Evolutionary conservation across 257 asterid genomes (phyloP).

Genomic region (Verbascum thapsus): DNA sequence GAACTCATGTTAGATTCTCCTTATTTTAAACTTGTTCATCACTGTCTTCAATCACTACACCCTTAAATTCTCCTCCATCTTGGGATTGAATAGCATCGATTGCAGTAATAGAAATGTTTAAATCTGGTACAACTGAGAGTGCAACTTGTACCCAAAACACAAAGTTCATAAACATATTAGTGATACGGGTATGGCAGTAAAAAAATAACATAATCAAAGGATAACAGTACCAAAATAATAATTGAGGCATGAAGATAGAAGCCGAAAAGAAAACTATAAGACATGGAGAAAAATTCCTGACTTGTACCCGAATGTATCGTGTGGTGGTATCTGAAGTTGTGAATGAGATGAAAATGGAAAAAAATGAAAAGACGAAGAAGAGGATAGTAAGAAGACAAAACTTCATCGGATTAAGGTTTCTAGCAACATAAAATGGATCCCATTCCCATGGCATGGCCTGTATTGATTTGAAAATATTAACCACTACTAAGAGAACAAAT

Average conservation of each 20-base stretch:
- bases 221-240: conserved; percentile 34
- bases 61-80: not conserved
- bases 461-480: conserved; percentile 22
- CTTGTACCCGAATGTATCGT: conserved; percentile 22
- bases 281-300: conserved; percentile 26
- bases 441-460: conserved; percentile 35
- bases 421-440: conserved; percentile 29
- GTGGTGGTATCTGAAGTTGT: not conserved
- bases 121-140: conserved; percentile 6
- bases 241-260: conserved; percentile 29
- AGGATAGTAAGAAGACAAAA: conserved; percentile 22
- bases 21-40: too few relatives aligned
- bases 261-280: conserved; percentile 25
- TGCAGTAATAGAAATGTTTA: conserved; percentile 12
- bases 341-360: conserved; percentile 17
- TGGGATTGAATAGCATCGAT: too few relatives aligned
- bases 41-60: not conserved
- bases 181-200: conserved; percentile 10
- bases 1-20: too few relatives aligned
- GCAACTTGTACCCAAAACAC: not conserved
- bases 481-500: not conserved
- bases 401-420: conserved; percentile 26
- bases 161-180: not conserved
- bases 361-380: conserved; percentile 29
- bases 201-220: conserved; percentile 27